Base-by-base conservation (phyloP, 306 rosid species). In the Coriaria nepalensis region DNA sequence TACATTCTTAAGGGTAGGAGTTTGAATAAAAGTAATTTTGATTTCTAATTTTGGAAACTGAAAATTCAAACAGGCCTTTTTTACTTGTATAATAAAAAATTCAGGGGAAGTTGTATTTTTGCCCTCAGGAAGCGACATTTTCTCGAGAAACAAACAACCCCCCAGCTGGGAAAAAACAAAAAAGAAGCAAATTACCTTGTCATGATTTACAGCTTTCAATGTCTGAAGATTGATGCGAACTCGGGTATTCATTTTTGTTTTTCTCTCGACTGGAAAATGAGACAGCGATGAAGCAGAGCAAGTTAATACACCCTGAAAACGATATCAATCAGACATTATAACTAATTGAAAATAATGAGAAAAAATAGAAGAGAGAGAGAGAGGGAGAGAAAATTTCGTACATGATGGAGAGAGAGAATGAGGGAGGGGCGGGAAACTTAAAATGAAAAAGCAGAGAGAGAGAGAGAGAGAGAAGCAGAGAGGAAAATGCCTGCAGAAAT, bases 231-330 rank as follows among this genome's bases (percentile, higher is more conserved):
- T 66, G 61, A 69, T 67, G 59, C 82, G 82, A 44, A 68, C 66
- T 73, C 71, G 68, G 69, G 72, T 42, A 70, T 73, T 77, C 94
- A 82, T 90, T 62, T 61, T n/a, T n/a, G n/a, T n/a, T n/a, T 43
- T 53, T 39, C 46, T 44, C 51, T 70, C 29, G 3, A 50, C 49
- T 60, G 52, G 64, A 54, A 69, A 75, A 73, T 43, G 61, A 73
- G 55, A 69, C 41, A 69, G 56, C 64, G 40, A 49, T 40, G 59
- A 55, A 55, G 41, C 68, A 67, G 55, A 38, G 38, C 11, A 43
- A 61, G 56, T 49, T 50, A 60, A 57, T 45, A 10, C 71, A 50
- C 69, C 61, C 41, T 38, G 56, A 57, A 50, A 66, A 55, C 37
- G 39, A 14, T 11, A 6, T 45, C 29, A 20, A 20, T 45, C 6